Evolutionary conservation across 2,329 filamentous ascomycete species (phyloP), one percentile per base, ranked within the genome.

Genomic region (Penicillium sp.): DNA sequence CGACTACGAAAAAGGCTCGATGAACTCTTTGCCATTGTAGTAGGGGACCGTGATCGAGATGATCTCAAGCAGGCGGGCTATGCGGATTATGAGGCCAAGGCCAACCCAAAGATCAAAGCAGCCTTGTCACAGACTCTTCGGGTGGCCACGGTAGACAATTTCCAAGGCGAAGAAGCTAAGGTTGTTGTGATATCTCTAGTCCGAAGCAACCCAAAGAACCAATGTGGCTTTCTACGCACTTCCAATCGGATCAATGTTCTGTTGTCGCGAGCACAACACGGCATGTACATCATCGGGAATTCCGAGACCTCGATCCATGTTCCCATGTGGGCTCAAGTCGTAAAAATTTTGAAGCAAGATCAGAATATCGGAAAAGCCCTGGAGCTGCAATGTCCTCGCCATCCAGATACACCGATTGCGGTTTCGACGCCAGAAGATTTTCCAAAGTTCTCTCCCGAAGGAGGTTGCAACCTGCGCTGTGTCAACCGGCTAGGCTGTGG

Each of bases 161-260:
- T 90, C 55, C 88, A 93, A 64, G 89, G 89, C 0, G 89, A 93
- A 67, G 89, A 93, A 66, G 86, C 85, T 1, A 87, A 89, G 51
- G 76, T 93, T 9, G 78, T 93, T 0, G 77, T 93, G 3, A 77
- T 92, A 0, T 89, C 86, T 0, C 76, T 93, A 0, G 88, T 91
- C 0, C 82, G 89, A 41, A 90, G 88, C 73, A 93, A 93, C 62
- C 60, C 70, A 0, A 65, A 81, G 8, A 75, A 73, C 9, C 82
- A 80, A 6, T 81, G 82, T 19, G 89, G 89, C 0, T 93, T 92
- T 58, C 75, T 93, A 1, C 81, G 76, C 27, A 87, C 85, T 0
- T 75, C 81, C 0, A 89, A 91, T 63, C 81, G 88, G 0, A 86
- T 91, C 71, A 89, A 90, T 57, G 87, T 90, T 0, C 76, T 90